Percentiles rank a stretch among this genome's conserved stretches.
phyloP scores from a whole-genome alignment of 1,284 basidiomycete species.

The Coniophora puteana region DNA sequence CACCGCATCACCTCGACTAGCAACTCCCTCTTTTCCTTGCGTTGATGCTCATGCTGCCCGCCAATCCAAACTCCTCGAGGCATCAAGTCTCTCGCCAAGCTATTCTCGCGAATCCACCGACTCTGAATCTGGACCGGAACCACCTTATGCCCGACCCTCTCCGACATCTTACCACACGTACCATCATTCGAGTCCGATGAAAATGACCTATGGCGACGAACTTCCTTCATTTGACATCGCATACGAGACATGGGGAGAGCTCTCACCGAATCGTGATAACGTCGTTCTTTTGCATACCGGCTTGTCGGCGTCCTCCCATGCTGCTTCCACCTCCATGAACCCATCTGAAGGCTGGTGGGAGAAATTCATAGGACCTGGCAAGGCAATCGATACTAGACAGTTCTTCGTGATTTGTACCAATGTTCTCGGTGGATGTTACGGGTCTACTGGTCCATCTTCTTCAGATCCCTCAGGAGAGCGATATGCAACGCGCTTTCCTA shows the following conservation, averaged over 20 bases:
- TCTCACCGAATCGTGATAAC: constrained; percentile 79
- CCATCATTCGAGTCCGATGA: constrained; percentile 58
- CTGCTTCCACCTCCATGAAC: constrained; percentile 79
- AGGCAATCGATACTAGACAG: constrained; percentile 88
- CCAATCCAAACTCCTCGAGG: constrained; percentile 46
- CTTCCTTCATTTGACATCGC: constrained; percentile 85
- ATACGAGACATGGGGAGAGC: constrained; percentile 96
- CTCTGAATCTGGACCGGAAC: constrained; percentile 65
- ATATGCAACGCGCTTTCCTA: constrained; percentile 91
- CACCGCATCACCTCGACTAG: too few species aligned
- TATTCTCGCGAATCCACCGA: constrained; percentile 23
- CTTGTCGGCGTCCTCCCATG: constrained; percentile 93
- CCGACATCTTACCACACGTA: constrained; percentile 68
- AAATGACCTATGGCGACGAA: constrained; percentile 70
- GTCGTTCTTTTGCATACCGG: constrained; percentile 97
- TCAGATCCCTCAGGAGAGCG: constrained; percentile 67
- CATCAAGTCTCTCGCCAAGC: constrained; percentile 9
- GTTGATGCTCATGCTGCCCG: constrained; percentile 72
- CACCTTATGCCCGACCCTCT: constrained; percentile 71
- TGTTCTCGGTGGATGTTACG: constrained; percentile 96
- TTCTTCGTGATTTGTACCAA: constrained; percentile 98
- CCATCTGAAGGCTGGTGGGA: constrained; percentile 96
- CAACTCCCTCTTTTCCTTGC: constrained; percentile 60
- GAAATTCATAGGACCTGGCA: constrained; percentile 94
- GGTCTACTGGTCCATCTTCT: constrained; percentile 91